A percentile compares a stretch with the other conserved stretches of the same genome.
Evolutionary conservation across 805 yeast genomes (phyloP).

Genomic region (Kuraishia capsulata): DNA sequence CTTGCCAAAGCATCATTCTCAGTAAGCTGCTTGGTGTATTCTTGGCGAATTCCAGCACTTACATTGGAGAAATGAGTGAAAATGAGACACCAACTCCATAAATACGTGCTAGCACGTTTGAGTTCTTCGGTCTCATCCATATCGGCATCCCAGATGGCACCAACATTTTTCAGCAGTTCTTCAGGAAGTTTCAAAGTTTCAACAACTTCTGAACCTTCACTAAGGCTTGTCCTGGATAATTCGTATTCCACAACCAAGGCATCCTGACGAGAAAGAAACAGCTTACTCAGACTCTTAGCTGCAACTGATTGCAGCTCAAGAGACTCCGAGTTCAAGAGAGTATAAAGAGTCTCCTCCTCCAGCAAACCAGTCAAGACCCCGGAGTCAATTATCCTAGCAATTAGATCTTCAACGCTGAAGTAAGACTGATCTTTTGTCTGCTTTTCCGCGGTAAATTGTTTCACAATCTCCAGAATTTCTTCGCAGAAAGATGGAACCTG

Average conservation of each 20-base stretch:
- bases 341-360: constrained; percentile 19
- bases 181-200: constrained; percentile 26
- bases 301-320: constrained; percentile 35
- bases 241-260: constrained; percentile 55
- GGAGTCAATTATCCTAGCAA: background rate
- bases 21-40: constrained; percentile 51
- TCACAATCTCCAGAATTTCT: constrained; percentile 13
- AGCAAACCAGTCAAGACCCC: background rate
- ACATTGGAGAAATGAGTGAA: constrained; percentile 55
- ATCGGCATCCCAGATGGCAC: constrained; percentile 24
- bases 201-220: constrained; percentile 16
- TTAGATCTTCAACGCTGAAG: background rate
- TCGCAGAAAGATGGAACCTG: background rate
- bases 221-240: constrained; percentile 31
- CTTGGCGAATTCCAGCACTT: constrained; percentile 53
- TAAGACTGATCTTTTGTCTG: background rate
- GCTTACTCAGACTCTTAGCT: constrained; percentile 24
- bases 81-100: constrained; percentile 65
- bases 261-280: constrained; percentile 43
- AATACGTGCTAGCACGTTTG: constrained; percentile 27
- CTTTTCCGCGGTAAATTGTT: constrained; percentile 9
- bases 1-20: constrained; percentile 29
- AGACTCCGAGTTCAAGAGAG: constrained; percentile 16
- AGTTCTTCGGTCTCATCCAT: constrained; percentile 28
- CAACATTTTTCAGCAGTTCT: constrained; percentile 25